Percentiles rank a stretch among this genome's conserved stretches.
phyloP scores from a whole-genome alignment of 306 rosid species.

The Comarum palustre region DNA sequence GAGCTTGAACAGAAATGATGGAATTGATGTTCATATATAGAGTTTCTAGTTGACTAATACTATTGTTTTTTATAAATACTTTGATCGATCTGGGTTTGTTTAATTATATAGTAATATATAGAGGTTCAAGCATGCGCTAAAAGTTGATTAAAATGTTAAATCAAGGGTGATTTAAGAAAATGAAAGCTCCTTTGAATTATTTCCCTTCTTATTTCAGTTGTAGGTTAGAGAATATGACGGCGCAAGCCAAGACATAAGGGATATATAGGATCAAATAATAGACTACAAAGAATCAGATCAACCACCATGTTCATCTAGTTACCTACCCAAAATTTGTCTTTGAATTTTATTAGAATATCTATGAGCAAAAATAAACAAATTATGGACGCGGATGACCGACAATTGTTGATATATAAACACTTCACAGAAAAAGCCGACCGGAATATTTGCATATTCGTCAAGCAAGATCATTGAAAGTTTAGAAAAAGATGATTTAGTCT shows the following conservation, averaged over 20 bases:
- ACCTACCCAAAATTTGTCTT: constrained; percentile 4
- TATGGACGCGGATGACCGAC: not conserved
- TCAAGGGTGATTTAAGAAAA: constrained; percentile 20
- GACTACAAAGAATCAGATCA: constrained; percentile 23
- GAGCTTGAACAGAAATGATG: not conserved
- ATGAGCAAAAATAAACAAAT: not conserved
- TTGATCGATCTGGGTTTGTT: not conserved
- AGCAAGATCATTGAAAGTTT: not conserved
- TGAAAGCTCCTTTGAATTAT: constrained; percentile 12
- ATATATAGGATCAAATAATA: constrained; percentile 3
- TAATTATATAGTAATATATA: not conserved
- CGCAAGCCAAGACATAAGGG: constrained; percentile 37
- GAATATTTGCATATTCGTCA: constrained; percentile 3
- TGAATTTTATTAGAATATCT: not conserved
- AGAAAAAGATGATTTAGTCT: not conserved
- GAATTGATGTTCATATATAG: not conserved
- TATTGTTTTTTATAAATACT: not conserved
- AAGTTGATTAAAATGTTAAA: constrained; percentile 26
- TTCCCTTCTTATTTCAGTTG: constrained; percentile 10
- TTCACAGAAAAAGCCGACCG: not conserved
- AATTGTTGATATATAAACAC: not conserved
- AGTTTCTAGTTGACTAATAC: constrained; percentile 18
- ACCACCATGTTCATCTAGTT: constrained; percentile 1
- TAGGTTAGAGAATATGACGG: constrained; percentile 38
- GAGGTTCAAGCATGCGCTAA: constrained; percentile 6